phyloP scores from a whole-genome alignment of 2,329 filamentous ascomycete genomes.

The Lasiodiplodia sp. region DNA sequence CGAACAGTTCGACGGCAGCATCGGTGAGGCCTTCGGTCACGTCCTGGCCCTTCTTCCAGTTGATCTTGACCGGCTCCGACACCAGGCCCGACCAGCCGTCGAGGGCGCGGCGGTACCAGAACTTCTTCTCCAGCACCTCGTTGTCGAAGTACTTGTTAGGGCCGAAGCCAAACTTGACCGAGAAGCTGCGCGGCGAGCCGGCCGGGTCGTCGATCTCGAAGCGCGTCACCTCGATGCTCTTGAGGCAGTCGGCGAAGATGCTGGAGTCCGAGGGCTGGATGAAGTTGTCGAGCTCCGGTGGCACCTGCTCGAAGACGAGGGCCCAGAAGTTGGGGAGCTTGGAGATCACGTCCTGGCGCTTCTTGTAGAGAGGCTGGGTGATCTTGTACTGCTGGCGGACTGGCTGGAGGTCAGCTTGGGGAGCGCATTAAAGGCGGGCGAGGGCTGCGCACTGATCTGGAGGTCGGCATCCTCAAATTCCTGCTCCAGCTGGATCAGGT shows the following conservation, averaged over 20 bases:
- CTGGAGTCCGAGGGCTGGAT: conserved; percentile 81
- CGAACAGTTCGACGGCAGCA: conserved; percentile 73
- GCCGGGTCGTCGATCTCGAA: conserved; percentile 75
- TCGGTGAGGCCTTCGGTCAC: conserved; percentile 81
- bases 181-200: conserved; percentile 82
- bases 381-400: conserved; percentile 77
- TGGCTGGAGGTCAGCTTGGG: conserved; percentile 43
- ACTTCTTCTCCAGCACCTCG: conserved; percentile 84
- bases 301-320: conserved; percentile 88
- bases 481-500: conserved; percentile 79
- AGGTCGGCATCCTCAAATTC: conserved; percentile 85
- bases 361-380: conserved; percentile 74
- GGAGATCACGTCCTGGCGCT: conserved; percentile 73
- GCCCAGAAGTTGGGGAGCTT: conserved; percentile 91
- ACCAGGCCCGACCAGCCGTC: conserved; percentile 79
- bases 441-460: conserved; percentile 74
- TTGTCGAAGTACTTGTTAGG: conserved; percentile 86
- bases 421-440: neutral
- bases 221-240: conserved; percentile 74
- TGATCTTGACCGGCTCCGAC: conserved; percentile 85
- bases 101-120: conserved; percentile 78
- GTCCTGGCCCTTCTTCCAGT: conserved; percentile 79
- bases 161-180: conserved; percentile 74
- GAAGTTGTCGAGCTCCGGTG: conserved; percentile 85
- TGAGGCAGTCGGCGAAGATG: conserved; percentile 73